Evolutionary conservation across 441 rosid genomes (phyloP).

Genomic region (Gossypium aridum): DNA sequence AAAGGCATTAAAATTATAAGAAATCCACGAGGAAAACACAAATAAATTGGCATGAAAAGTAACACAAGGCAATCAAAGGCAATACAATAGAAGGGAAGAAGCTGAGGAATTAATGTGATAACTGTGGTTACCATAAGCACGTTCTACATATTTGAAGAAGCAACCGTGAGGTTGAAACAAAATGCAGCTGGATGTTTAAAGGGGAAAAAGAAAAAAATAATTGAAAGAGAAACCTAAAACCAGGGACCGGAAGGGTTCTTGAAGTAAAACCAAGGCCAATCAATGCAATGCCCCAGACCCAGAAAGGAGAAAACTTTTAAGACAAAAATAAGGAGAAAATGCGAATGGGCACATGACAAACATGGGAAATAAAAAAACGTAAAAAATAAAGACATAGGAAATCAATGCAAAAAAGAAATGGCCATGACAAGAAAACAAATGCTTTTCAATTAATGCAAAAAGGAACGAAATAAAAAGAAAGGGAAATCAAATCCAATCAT

Average conservation of each 20-base stretch:
- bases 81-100: background rate
- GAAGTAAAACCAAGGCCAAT: background rate
- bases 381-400: background rate
- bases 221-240: background rate
- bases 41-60: background rate
- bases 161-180: background rate
- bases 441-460: background rate
- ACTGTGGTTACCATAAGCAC: constrained; percentile 11
- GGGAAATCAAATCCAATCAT: background rate
- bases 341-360: background rate
- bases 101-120: background rate
- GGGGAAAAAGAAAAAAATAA: background rate
- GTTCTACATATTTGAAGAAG: background rate
- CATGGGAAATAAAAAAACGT: background rate
- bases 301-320: background rate
- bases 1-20: background rate
- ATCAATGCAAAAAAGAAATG: background rate
- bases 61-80: background rate
- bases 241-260: background rate
- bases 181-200: background rate
- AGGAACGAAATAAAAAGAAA: background rate
- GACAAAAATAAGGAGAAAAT: background rate
- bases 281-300: background rate
- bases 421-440: background rate
- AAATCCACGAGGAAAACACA: background rate